These are phyloP conservation scores for Monosporascus sp. DNA, from an alignment of 2,329 filamentous ascomycete genomes.

Conservation along the genomic window DNA sequence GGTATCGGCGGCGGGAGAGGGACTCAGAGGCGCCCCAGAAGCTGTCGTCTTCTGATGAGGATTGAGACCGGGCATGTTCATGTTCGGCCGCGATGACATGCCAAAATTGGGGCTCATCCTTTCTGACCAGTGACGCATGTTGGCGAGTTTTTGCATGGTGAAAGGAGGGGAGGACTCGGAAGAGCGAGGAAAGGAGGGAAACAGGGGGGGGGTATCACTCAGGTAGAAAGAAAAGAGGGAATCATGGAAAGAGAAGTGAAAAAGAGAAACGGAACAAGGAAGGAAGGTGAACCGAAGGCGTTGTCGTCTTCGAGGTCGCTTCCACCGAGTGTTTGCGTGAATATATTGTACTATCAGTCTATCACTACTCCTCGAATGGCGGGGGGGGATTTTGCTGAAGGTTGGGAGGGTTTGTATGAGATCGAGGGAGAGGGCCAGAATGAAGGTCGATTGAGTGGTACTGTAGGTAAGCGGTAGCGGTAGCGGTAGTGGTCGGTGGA, in stretches of 20 bases:
- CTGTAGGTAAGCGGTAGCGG: background rate
- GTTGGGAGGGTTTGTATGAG: conserved; percentile 2
- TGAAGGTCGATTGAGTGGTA: background rate
- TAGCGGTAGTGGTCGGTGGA: background rate
- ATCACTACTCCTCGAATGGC: conserved; percentile 4
- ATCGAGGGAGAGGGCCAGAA: background rate
- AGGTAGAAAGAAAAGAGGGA: conserved; percentile 8
- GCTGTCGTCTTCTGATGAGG: conserved; percentile 53
- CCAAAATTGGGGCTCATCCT: conserved; percentile 65
- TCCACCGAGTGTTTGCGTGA: conserved; percentile 1
- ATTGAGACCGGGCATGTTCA: conserved; percentile 52
- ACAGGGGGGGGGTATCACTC: conserved; percentile 18
- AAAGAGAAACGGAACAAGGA: conserved; percentile 13
- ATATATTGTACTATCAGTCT: conserved; percentile 3
- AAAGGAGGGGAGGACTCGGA: conserved; percentile 6
- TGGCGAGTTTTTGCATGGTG: conserved; percentile 67
- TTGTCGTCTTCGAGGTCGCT: conserved; percentile 9
- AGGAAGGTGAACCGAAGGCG: conserved; percentile 10
- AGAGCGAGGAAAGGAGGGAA: conserved; percentile 9
- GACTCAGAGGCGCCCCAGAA: conserved; percentile 52
- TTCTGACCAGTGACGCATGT: conserved; percentile 69
- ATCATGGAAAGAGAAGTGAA: conserved; percentile 4
- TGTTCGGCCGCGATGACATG: conserved; percentile 52
- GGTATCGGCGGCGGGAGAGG: conserved; percentile 67
- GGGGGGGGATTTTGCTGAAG: background rate